Conservation (phyloP, 2,329 filamentous ascomycete genomes). For the Xylaria sp. region DNA sequence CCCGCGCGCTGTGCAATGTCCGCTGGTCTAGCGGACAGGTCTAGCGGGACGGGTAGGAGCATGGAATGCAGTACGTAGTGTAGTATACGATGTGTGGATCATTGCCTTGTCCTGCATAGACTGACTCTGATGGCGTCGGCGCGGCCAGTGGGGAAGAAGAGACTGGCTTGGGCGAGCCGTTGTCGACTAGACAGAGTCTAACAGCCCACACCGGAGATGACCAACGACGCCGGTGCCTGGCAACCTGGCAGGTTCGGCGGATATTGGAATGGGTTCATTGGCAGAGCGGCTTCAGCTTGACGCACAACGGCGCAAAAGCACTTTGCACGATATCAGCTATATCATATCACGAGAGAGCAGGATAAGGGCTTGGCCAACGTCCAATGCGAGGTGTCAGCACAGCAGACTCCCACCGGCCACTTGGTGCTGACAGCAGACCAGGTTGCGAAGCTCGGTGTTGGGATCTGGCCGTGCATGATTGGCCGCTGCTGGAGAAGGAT, state of each 20-base stretch:
- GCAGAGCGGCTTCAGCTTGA: conserved; percentile 25
- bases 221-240: background rate
- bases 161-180: conserved; percentile 12
- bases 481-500: conserved; percentile 10
- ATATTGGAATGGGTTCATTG: conserved; percentile 22
- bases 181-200: background rate
- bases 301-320: conserved; percentile 23
- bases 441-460: conserved; percentile 6
- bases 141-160: conserved; percentile 14
- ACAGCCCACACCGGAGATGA: conserved; percentile 16
- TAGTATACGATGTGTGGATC: conserved; percentile 22
- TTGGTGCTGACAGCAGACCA: conserved; percentile 19
- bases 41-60: conserved; percentile 25
- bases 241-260: conserved; percentile 4
- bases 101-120: conserved; percentile 1
- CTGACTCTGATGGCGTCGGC: conserved; percentile 16
- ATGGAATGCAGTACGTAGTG: conserved; percentile 17
- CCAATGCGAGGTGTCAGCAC: conserved; percentile 24
- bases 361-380: conserved; percentile 14
- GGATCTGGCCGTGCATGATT: conserved; percentile 15
- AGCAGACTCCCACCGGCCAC: background rate
- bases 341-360: background rate
- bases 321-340: conserved; percentile 15
- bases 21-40: background rate
- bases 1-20: conserved; percentile 5